Evolutionary conservation across 2,329 filamentous ascomycete genomes (phyloP).

Genomic region (Penicillium rolfsii): DNA sequence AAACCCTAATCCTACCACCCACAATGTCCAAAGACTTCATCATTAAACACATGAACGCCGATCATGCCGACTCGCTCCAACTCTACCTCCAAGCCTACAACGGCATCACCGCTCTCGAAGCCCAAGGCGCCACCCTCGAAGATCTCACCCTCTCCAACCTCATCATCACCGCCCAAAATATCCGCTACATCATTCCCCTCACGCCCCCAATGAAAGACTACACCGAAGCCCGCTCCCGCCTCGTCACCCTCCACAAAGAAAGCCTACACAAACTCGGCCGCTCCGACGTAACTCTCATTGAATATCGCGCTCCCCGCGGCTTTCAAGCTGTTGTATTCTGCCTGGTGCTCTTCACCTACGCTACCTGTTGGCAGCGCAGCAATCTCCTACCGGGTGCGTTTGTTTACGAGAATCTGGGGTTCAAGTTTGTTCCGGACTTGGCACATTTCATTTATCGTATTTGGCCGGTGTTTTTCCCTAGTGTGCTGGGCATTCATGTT

Average conservation of each 20-base stretch:
- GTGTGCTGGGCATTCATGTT: constrained; percentile 67
- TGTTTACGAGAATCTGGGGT: constrained; percentile 53
- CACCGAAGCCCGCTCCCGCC: constrained; percentile 67
- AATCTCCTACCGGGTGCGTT: constrained; percentile 58
- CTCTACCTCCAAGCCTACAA: constrained; percentile 77
- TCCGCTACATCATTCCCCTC: constrained; percentile 61
- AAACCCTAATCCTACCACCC: not conserved
- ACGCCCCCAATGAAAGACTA: constrained; percentile 70
- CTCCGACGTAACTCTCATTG: constrained; percentile 59
- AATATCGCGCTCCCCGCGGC: constrained; percentile 55
- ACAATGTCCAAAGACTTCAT: constrained; percentile 59
- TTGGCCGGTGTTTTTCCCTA: constrained; percentile 60
- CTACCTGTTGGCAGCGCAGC: constrained; percentile 54
- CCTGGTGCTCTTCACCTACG: constrained; percentile 59
- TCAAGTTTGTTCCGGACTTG: constrained; percentile 61
- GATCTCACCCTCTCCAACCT: constrained; percentile 69
- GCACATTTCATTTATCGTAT: constrained; percentile 61
- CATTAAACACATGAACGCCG: constrained; percentile 83
- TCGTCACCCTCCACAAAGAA: constrained; percentile 72
- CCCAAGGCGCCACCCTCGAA: constrained; percentile 63
- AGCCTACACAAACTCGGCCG: constrained; percentile 64
- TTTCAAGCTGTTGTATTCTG: constrained; percentile 59
- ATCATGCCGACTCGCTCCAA: constrained; percentile 74
- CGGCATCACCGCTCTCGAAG: constrained; percentile 58
- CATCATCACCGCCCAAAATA: constrained; percentile 59